Evolutionary conservation across 1,284 basidiomycete species (phyloP).

Genomic region (Tylopilus orsonianus): DNA sequence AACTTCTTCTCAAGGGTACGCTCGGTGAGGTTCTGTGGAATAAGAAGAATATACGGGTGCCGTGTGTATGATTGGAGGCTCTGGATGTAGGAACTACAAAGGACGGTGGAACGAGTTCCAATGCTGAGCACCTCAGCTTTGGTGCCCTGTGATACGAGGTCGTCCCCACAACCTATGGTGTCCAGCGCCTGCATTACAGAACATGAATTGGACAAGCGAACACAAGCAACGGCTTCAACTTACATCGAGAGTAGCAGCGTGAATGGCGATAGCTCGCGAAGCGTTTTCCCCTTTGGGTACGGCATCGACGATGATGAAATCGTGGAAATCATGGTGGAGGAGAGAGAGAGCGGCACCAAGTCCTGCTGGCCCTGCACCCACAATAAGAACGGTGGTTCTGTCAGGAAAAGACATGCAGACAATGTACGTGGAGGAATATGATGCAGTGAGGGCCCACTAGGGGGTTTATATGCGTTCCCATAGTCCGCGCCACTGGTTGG

Average conservation of each 20-base stretch:
- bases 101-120: constrained; percentile 31
- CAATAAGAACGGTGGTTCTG: constrained; percentile 28
- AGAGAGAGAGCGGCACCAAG: constrained; percentile 23
- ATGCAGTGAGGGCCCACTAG: no score
- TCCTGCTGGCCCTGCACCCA: constrained; percentile 32
- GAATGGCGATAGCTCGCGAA: constrained; percentile 44
- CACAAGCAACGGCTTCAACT: background rate
- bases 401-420: constrained; percentile 26
- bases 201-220: background rate
- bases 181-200: constrained; percentile 50
- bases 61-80: constrained; percentile 40
- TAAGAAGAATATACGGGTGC: constrained; percentile 43
- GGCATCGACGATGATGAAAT: constrained; percentile 50
- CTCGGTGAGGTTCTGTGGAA: constrained; percentile 53
- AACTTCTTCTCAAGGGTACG: constrained; percentile 40
- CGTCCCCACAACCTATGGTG: constrained; percentile 43
- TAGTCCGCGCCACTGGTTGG: no score
- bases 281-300: constrained; percentile 32
- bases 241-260: constrained; percentile 46
- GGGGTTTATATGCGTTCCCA: no score
- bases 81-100: constrained; percentile 37
- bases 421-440: no score
- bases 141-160: constrained; percentile 41
- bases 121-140: constrained; percentile 31
- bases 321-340: constrained; percentile 40